phyloP scores from a whole-genome alignment of 345 rosid species.

The Carallia brachiata region DNA sequence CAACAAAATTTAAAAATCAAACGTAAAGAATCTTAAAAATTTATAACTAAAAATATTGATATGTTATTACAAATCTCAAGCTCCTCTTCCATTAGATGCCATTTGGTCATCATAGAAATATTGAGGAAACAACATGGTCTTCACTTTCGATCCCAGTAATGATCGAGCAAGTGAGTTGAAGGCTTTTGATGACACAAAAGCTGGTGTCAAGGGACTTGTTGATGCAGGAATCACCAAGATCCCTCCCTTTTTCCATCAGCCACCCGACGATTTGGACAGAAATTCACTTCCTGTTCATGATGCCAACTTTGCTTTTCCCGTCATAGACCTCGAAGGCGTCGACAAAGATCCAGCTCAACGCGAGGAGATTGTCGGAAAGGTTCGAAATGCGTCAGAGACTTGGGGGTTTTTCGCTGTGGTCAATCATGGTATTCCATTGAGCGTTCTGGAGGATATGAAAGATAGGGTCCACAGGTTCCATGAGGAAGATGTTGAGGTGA shows the following conservation, averaged over 20 bases:
- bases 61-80: too few species aligned
- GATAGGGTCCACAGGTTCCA: constrained; percentile 12
- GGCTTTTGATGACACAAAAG: constrained; percentile 22
- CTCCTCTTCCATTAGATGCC: too few species aligned
- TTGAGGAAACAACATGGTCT: not conserved
- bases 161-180: constrained; percentile 9
- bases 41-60: too few species aligned
- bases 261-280: not conserved
- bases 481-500: constrained; percentile 21
- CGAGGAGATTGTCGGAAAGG: constrained; percentile 15
- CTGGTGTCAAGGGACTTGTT: constrained; percentile 23
- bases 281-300: not conserved
- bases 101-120: not conserved
- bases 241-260: constrained; percentile 16
- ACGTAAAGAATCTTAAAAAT: too few species aligned
- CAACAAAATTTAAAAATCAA: too few species aligned
- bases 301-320: not conserved
- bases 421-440: constrained; percentile 18
- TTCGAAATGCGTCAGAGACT: constrained; percentile 15
- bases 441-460: constrained; percentile 17
- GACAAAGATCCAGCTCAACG: constrained; percentile 6
- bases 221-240: constrained; percentile 18
- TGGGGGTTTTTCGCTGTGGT: constrained; percentile 24
- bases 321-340: constrained; percentile 18
- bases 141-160: not conserved